A percentile compares a stretch with the other conserved stretches of the same genome.
phyloP scores from a whole-genome alignment of 179 eudicot species.

The Sideroxylon spinosum region DNA sequence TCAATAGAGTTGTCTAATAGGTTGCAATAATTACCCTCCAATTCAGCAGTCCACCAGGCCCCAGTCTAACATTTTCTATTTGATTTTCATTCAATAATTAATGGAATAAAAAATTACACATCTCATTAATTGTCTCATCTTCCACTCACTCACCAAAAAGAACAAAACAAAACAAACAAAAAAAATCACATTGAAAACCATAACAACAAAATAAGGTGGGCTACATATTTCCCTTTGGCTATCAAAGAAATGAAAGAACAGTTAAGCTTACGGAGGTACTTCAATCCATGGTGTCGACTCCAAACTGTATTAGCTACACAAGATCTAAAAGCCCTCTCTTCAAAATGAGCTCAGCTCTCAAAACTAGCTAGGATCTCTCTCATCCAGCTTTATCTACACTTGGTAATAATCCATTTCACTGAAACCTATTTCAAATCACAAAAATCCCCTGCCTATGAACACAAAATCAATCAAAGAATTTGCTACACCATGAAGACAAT shows the following conservation, averaged over 20 bases:
- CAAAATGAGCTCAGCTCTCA: not conserved
- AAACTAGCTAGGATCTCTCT: not conserved
- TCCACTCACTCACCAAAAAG: no score
- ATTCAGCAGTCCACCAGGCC: no score
- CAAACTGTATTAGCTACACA: not conserved
- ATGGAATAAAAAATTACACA: no score
- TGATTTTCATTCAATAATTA: no score
- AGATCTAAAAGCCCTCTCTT: not conserved
- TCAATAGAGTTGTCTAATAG: no score
- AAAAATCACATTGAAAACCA: no score
- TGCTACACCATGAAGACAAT: not conserved
- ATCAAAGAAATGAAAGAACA: not conserved
- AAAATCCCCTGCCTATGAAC: not conserved
- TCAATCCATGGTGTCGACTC: not conserved
- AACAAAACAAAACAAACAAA: no score
- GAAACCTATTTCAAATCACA: conserved; percentile 2
- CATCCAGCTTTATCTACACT: not conserved
- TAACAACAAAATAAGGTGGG: not conserved
- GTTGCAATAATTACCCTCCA: no score
- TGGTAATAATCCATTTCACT: not conserved
- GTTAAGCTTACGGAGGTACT: not conserved
- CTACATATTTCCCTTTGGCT: not conserved
- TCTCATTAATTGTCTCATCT: no score
- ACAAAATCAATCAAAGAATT: conserved; percentile 12
- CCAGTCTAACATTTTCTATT: no score